Percentiles rank a stretch among this genome's conserved stretches.
Conservation (phyloP, 2,329 filamentous ascomycete genomes). For the Phaeosphaeriaceae sp. region DNA sequence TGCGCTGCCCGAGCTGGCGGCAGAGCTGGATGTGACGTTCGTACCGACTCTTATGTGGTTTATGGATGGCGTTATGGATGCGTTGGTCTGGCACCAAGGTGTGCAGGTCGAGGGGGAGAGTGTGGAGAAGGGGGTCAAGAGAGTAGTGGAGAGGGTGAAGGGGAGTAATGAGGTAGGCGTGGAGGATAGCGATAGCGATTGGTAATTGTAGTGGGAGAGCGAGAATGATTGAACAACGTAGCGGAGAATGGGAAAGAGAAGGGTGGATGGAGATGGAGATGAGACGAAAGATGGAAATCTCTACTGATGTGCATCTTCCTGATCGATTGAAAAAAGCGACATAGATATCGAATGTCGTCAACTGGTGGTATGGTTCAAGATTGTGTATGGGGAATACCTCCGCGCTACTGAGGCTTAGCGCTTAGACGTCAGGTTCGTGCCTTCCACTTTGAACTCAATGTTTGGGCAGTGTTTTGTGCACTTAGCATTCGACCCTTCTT, state of each 20-base stretch:
- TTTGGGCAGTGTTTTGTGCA: neutral
- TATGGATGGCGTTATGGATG: conserved; percentile 25
- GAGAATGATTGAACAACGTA: neutral
- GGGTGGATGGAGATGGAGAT: neutral
- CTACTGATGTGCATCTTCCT: too few relatives aligned
- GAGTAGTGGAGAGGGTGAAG: conserved; percentile 33
- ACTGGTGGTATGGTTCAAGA: neutral
- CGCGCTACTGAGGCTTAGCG: neutral
- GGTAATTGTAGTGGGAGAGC: conserved; percentile 3
- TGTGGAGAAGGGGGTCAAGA: conserved; percentile 28
- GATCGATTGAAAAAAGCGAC: too few relatives aligned
- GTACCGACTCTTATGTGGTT: conserved; percentile 36
- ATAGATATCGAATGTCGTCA: neutral
- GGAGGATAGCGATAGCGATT: conserved; percentile 26
- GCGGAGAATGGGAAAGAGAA: neutral
- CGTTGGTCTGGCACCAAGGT: conserved; percentile 33
- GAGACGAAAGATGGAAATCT: neutral
- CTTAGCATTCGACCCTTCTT: neutral
- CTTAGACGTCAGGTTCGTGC: neutral
- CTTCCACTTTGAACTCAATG: neutral
- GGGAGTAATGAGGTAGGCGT: conserved; percentile 27
- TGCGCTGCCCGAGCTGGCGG: conserved; percentile 26
- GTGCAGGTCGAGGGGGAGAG: conserved; percentile 31
- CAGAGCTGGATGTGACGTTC: conserved; percentile 28
- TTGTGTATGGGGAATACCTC: neutral